Evolutionary conservation across 2,329 filamentous ascomycete species (phyloP).

Genomic region (Phyllosticta paracitricarpa): DNA sequence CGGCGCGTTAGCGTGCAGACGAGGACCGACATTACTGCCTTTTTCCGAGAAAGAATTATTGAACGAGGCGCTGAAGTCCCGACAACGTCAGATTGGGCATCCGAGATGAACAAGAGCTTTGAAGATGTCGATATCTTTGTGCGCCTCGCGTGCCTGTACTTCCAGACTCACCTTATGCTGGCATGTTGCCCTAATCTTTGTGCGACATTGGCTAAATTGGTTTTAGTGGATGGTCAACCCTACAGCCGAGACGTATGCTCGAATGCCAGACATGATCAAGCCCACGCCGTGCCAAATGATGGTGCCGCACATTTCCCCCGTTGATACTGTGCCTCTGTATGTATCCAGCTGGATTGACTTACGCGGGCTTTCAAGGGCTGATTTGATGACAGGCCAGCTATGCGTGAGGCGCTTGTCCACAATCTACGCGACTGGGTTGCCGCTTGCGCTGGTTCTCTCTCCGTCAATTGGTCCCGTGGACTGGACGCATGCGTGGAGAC

Average conservation of each 20-base stretch:
- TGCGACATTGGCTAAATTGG: not conserved
- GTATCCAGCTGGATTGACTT: not conserved
- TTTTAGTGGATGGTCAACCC: constrained; percentile 9
- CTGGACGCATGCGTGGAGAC: not conserved
- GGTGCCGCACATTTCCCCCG: constrained; percentile 5
- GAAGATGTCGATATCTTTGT: constrained; percentile 8
- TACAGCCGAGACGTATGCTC: constrained; percentile 7
- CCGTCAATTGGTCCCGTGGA: constrained; percentile 5
- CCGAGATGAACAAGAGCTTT: constrained; percentile 8
- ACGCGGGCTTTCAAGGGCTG: not conserved
- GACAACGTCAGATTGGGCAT: constrained; percentile 1
- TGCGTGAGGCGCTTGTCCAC: constrained; percentile 5
- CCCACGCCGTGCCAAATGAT: constrained; percentile 8
- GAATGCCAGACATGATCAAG: constrained; percentile 8
- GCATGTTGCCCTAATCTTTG: not conserved
- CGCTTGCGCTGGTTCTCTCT: constrained; percentile 1
- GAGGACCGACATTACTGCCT: constrained; percentile 2
- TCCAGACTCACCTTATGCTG: constrained; percentile 6
- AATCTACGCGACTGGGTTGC: constrained; percentile 7
- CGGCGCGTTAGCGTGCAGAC: not conserved
- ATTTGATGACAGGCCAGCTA: not conserved
- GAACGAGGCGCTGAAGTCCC: not conserved
- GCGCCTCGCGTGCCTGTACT: constrained; percentile 6
- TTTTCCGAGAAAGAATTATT: not conserved
- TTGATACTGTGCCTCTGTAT: constrained; percentile 7